Evolutionary conservation across 768 basidiomycete species (phyloP).

Genomic region (Pleurotus djamor): DNA sequence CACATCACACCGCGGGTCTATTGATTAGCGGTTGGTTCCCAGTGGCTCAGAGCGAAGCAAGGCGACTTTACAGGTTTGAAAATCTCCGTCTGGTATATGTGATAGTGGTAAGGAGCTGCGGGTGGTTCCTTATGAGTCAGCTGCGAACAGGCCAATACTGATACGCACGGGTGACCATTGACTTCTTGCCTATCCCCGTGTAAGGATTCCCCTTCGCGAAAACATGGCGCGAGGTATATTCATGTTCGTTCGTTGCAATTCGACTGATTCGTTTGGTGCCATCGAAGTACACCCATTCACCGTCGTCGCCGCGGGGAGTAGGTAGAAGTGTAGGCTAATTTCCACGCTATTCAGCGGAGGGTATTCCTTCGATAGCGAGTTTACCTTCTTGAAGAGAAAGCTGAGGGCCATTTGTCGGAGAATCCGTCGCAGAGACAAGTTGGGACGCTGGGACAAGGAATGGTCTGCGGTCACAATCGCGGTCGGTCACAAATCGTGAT

Average conservation of each 20-base stretch:
- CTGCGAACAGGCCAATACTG: neutral
- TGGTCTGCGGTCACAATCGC: too few relatives aligned
- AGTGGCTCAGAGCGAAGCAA: neutral
- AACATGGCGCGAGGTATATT: neutral
- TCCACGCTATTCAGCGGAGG: neutral
- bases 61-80: neutral
- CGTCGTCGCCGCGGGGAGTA: neutral
- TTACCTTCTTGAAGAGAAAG: neutral
- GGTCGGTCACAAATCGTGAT: too few relatives aligned
- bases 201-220: neutral
- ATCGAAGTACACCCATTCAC: conserved; percentile 1
- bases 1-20: conserved; percentile 7
- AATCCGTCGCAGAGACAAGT: neutral
- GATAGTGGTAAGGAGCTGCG: neutral
- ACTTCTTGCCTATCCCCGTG: neutral
- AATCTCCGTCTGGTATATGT: conserved; percentile 1
- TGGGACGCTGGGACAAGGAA: too few relatives aligned
- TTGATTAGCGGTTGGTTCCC: neutral
- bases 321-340: neutral
- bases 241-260: neutral
- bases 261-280: neutral
- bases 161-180: neutral
- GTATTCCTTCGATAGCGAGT: neutral
- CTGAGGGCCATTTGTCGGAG: neutral
- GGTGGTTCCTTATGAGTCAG: neutral